Conservation (phyloP, 768 basidiomycete species). For the Phaffia tasmanica region DNA sequence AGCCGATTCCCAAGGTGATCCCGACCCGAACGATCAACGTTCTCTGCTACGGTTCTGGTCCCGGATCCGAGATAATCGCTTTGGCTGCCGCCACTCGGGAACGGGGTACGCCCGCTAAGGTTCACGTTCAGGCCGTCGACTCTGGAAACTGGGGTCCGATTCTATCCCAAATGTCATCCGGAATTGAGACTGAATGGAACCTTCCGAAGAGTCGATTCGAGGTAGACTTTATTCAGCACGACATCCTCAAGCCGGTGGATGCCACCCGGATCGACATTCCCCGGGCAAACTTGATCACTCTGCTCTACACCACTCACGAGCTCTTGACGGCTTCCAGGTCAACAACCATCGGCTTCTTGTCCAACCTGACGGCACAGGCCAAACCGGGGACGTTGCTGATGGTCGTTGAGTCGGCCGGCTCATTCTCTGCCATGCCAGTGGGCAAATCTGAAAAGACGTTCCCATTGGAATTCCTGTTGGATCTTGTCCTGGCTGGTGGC, state of each 20-base stretch:
- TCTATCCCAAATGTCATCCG: constrained; percentile 6
- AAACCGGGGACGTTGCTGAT: constrained; percentile 21
- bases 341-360: constrained; percentile 16
- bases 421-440: constrained; percentile 24
- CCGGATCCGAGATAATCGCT: constrained; percentile 22
- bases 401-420: constrained; percentile 25
- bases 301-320: constrained; percentile 26
- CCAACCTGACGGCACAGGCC: constrained; percentile 13
- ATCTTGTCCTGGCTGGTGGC: constrained; percentile 23
- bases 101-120: constrained; percentile 20
- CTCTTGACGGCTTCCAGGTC: constrained; percentile 20
- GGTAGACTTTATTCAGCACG: constrained; percentile 20
- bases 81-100: constrained; percentile 12
- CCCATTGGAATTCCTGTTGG: constrained; percentile 25
- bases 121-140: constrained; percentile 24
- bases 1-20: neutral
- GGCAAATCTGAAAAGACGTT: constrained; percentile 20
- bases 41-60: constrained; percentile 23
- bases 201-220: constrained; percentile 17
- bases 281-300: constrained; percentile 24
- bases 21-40: constrained; percentile 19
- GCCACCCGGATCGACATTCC: constrained; percentile 4
- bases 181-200: constrained; percentile 18
- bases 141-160: constrained; percentile 23
- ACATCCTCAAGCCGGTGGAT: constrained; percentile 14